A percentile compares a stretch with the other conserved stretches of the same genome.
Conservation (phyloP, 192 early-diverging fungal species). For the Entrophospora sp. region DNA sequence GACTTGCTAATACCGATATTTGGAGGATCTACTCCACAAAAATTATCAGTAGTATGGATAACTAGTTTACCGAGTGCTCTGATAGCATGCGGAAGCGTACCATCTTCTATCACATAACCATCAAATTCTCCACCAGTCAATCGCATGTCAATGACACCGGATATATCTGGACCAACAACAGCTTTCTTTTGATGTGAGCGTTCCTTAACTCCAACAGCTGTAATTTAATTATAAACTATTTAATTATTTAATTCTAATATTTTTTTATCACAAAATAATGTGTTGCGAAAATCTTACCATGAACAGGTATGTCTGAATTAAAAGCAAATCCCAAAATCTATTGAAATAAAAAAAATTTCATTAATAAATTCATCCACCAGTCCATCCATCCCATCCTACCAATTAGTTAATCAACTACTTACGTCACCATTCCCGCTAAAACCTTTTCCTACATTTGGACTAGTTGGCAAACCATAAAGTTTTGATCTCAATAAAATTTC, state of each 20-base stretch:
- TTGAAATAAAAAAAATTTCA: neutral
- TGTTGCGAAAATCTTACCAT: slow-evolving; percentile 12
- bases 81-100: slow-evolving; percentile 28
- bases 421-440: slow-evolving; percentile 43
- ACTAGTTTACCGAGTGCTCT: no score
- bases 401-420: slow-evolving; percentile 22
- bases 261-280: no score
- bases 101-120: slow-evolving; percentile 40
- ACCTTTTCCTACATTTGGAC: slow-evolving; percentile 29
- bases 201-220: slow-evolving; percentile 19
- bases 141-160: slow-evolving; percentile 37
- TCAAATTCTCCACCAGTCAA: slow-evolving; percentile 27
- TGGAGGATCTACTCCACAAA: slow-evolving; percentile 20
- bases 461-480: slow-evolving; percentile 26
- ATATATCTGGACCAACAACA: slow-evolving; percentile 33
- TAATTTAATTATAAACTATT: neutral
- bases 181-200: slow-evolving; percentile 16
- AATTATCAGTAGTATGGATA: no score
- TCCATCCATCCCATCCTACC: no score
- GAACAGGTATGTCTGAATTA: neutral
- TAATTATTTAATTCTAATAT: no score
- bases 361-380: no score
- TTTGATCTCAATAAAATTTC: slow-evolving; percentile 35
- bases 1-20: slow-evolving; percentile 22
- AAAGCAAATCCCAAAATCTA: slow-evolving; percentile 17